Conservation (phyloP, 495 filamentous ascomycete genomes). For the Glarea lozoyensis region DNA sequence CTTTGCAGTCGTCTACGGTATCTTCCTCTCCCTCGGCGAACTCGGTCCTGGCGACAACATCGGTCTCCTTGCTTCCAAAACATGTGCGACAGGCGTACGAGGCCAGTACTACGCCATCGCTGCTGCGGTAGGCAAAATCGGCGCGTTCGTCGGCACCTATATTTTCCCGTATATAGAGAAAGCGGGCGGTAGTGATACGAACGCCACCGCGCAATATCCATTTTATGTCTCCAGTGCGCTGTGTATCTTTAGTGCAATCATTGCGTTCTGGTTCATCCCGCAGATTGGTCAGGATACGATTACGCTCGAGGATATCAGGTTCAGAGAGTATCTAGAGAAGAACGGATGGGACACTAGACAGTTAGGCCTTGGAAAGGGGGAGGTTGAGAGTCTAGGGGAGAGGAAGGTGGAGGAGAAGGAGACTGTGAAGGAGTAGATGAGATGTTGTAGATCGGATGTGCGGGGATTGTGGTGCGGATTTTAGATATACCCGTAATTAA, state of each 20-base stretch:
- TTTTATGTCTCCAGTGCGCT: conserved; percentile 64
- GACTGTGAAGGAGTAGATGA: too few relatives aligned
- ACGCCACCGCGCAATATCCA: conserved; percentile 62
- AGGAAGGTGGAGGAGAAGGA: background rate
- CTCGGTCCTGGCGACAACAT: conserved; percentile 88
- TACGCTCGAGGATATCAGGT: conserved; percentile 56
- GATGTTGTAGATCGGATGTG: too few relatives aligned
- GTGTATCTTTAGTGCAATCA: conserved; percentile 52
- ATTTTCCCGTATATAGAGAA: conserved; percentile 65
- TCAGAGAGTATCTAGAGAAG: conserved; percentile 55
- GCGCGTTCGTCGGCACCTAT: conserved; percentile 83
- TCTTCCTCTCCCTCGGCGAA: conserved; percentile 80
- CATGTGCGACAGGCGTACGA: conserved; percentile 73
- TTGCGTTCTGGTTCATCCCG: conserved; percentile 52
- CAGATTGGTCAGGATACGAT: conserved; percentile 70
- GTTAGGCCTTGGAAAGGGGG: conserved; percentile 40
- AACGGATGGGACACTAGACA: conserved; percentile 64
- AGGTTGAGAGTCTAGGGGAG: background rate
- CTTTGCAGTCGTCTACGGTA: conserved; percentile 68
- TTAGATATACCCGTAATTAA: too few relatives aligned
- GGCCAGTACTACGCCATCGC: conserved; percentile 91
- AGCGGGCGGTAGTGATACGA: conserved; percentile 46
- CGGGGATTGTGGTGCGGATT: too few relatives aligned
- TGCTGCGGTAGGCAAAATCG: conserved; percentile 77
- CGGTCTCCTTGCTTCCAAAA: conserved; percentile 78